Conservation (phyloP, 2,329 filamentous ascomycete species). For the Grosmannia clavigera region DNA sequence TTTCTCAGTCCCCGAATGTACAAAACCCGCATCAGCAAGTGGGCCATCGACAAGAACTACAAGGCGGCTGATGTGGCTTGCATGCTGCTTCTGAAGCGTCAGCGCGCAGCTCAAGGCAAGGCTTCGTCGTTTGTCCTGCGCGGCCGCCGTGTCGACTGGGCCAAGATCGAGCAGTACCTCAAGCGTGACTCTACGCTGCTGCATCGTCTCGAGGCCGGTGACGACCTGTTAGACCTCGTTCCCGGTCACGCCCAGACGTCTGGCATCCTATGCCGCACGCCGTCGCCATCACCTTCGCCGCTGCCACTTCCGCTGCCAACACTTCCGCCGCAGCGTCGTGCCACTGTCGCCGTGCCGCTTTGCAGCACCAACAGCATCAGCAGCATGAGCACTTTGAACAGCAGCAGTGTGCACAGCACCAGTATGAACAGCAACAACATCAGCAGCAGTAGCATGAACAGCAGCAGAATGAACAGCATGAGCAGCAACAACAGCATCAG, state of each 20-base stretch:
- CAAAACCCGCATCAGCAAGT: slow-evolving; percentile 21
- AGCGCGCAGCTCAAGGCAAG: slow-evolving; percentile 16
- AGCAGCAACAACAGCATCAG: background rate
- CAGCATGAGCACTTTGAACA: background rate
- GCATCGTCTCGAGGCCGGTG: slow-evolving; percentile 10
- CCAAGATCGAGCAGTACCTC: slow-evolving; percentile 17
- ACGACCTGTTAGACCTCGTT: slow-evolving; percentile 8
- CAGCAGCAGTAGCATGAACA: background rate
- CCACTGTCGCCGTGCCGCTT: too few species aligned
- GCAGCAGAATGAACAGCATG: background rate
- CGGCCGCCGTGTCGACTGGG: slow-evolving; percentile 16
- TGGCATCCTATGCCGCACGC: slow-evolving; percentile 16
- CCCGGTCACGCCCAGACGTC: slow-evolving; percentile 6
- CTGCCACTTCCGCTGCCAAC: background rate
- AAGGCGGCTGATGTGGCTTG: slow-evolving; percentile 18
- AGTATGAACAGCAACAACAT: background rate
- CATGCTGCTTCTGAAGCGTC: slow-evolving; percentile 15
- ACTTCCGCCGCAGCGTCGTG: background rate
- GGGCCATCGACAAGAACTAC: slow-evolving; percentile 21
- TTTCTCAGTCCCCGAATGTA: slow-evolving; percentile 19
- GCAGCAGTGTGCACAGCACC: too few species aligned
- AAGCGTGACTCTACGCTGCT: slow-evolving; percentile 15
- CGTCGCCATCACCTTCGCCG: slow-evolving; percentile 5
- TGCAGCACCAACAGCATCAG: background rate
- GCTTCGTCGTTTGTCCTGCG: slow-evolving; percentile 15